Base-by-base conservation (phyloP, 192 early-diverging fungal species). In the Entomortierella lignicola region DNA sequence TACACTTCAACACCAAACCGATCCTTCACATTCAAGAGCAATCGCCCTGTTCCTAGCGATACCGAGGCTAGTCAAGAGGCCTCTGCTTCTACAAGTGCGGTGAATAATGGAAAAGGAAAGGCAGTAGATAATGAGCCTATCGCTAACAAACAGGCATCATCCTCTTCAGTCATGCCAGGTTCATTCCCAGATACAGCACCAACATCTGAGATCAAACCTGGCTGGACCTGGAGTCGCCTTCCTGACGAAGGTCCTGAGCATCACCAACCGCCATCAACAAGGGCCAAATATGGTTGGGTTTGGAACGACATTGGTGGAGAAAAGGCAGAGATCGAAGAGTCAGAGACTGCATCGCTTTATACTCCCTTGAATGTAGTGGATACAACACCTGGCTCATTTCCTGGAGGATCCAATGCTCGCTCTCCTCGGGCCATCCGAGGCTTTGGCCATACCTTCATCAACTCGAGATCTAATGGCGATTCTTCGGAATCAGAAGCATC, bases 251-350 rank as follows among this genome's bases (percentile, higher is more conserved):
- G 66, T 4, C 32, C 65, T 26, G 73, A 63, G 27, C 66, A 69
- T 37, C 56, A 59, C 27, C 67, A 70, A 27, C 60, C 75, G 12
- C 63, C 75, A 4, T 65, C 61, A 15, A 69, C 66, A 1, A 67
- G 67, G n/a, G 62, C 75, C 51, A 79, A 79, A 56, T 79, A 60
- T 21, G 75, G 75, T 29, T 79, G 75, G 75, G 75, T 79, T 0
- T 79, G 75, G 75, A 79, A 60, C 27, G 60, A 68, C 32, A 53
- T 27, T 53, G 75, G 63, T 31, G 73, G 60, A 2, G 66, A 69
- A 60, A 69, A 69, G 66, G 2, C 66, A 4, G 66, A 69, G 48
- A 47, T 47, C 4, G 66, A 77, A 11, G 47, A 62, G 17, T 15
- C 29, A 2, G 61, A 41, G 4, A 32, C 62, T 30, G n/a, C 59